These are phyloP conservation scores for Pseudocercospora fijiensis DNA, from an alignment of 2,329 filamentous ascomycete species.

Conservation along the genomic window DNA sequence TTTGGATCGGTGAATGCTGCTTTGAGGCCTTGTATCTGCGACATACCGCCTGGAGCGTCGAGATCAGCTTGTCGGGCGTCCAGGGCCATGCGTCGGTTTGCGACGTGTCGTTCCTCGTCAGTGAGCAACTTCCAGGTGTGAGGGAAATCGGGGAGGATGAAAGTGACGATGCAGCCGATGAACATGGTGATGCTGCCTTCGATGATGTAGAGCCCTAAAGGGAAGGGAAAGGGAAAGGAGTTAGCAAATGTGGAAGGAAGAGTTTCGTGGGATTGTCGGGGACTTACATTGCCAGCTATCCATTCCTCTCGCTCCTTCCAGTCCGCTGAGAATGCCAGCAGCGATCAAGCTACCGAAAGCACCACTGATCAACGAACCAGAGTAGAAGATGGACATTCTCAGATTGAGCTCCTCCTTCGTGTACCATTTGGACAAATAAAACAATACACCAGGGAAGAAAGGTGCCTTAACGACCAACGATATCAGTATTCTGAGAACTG, in stretches of 20 bases:
- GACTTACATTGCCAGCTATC: constrained; percentile 54
- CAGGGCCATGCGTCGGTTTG: constrained; percentile 51
- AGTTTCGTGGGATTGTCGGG: background rate
- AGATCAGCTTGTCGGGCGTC: constrained; percentile 53
- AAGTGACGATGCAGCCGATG: constrained; percentile 34
- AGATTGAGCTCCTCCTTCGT: constrained; percentile 66
- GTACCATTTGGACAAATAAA: constrained; percentile 67
- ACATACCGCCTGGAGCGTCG: constrained; percentile 50
- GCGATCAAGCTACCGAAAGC: constrained; percentile 66
- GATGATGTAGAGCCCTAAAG: constrained; percentile 45
- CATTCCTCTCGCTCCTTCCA: constrained; percentile 59
- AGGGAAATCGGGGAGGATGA: constrained; percentile 51
- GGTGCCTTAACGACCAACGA: constrained; percentile 48
- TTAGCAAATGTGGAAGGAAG: background rate
- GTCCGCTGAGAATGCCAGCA: constrained; percentile 63
- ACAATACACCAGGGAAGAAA: constrained; percentile 47
- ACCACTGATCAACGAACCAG: constrained; percentile 67
- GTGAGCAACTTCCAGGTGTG: constrained; percentile 45
- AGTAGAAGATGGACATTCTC: constrained; percentile 66
- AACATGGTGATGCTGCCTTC: constrained; percentile 33
- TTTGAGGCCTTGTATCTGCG: constrained; percentile 52
- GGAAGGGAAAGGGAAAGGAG: background rate
- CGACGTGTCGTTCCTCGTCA: constrained; percentile 49
- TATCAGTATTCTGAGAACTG: background rate
- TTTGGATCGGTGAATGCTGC: constrained; percentile 53